A percentile compares a stretch with the other conserved stretches of the same genome.
Conservation (phyloP, 257 asterid genomes). For the Primulina huaijiensis region DNA sequence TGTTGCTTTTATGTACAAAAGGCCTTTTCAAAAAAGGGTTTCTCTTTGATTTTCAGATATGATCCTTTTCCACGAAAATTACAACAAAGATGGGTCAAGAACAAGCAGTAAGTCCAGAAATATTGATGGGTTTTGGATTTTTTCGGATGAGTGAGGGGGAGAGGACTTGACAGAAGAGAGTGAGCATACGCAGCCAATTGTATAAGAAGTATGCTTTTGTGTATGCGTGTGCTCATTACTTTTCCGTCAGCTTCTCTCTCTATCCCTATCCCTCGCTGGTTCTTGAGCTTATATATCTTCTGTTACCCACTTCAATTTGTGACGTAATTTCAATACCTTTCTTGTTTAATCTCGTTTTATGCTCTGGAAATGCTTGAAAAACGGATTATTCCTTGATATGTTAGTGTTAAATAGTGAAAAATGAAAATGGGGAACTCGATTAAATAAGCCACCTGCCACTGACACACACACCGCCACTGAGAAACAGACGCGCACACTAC, state of each 20-base stretch:
- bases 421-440: background rate
- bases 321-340: background rate
- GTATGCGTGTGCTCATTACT: constrained; percentile 37
- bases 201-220: constrained; percentile 18
- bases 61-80: background rate
- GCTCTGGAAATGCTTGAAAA: background rate
- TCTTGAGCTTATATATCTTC: background rate
- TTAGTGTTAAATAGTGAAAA: background rate
- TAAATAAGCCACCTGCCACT: background rate
- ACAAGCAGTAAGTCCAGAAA: background rate
- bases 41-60: constrained; percentile 37
- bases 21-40: constrained; percentile 17
- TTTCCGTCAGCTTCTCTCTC: constrained; percentile 29
- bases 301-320: background rate
- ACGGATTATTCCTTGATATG: background rate
- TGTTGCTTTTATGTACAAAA: background rate
- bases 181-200: constrained; percentile 40
- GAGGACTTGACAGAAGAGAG: constrained; percentile 46
- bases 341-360: background rate
- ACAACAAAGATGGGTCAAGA: background rate
- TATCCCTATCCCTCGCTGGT: background rate
- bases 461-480: background rate
- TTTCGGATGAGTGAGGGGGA: background rate
- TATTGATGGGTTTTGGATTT: background rate
- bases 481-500: too few species aligned